These are phyloP conservation scores for Adiantum capillusveneris DNA, from an alignment of 75 land plant genomes.

Conservation along the genomic window DNA sequence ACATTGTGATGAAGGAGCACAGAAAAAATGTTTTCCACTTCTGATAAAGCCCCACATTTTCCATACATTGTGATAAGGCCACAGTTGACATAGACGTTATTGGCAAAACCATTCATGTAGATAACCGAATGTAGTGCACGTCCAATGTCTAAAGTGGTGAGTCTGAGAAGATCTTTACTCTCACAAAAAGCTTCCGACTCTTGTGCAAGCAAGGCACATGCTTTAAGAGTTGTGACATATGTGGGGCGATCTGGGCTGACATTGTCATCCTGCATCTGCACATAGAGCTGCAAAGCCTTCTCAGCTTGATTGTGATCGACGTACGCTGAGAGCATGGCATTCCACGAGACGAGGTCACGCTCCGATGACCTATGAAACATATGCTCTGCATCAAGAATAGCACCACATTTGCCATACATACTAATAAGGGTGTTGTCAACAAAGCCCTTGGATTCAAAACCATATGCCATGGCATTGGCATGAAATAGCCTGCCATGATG, in stretches of 20 bases:
- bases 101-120: not conserved
- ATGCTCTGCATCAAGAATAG: conserved; percentile 22
- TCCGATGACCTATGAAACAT: conserved; percentile 20
- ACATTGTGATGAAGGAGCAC: conserved; percentile 3
- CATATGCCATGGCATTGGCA: too few relatives aligned
- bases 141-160: not conserved
- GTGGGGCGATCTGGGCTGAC: conserved; percentile 34
- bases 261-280: conserved; percentile 30
- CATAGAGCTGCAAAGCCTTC: conserved; percentile 24
- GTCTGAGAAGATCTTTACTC: not conserved
- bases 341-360: conserved; percentile 40
- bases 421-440: too few relatives aligned
- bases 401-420: conserved; percentile 22
- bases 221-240: conserved; percentile 25
- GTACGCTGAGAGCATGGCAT: conserved; percentile 44
- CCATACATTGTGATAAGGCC: conserved; percentile 6
- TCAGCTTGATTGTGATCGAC: conserved; percentile 11
- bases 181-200: not conserved
- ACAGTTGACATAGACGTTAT: not conserved
- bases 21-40: not conserved
- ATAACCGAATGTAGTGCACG: not conserved
- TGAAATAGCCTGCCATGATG: conserved; percentile 25
- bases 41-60: conserved; percentile 2
- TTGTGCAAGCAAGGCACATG: conserved; percentile 22
- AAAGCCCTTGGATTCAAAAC: too few relatives aligned